Percentiles rank a stretch among this genome's conserved stretches.
Evolutionary conservation across 2,329 filamentous ascomycete species (phyloP).

Genomic region (Amphichorda felina): DNA sequence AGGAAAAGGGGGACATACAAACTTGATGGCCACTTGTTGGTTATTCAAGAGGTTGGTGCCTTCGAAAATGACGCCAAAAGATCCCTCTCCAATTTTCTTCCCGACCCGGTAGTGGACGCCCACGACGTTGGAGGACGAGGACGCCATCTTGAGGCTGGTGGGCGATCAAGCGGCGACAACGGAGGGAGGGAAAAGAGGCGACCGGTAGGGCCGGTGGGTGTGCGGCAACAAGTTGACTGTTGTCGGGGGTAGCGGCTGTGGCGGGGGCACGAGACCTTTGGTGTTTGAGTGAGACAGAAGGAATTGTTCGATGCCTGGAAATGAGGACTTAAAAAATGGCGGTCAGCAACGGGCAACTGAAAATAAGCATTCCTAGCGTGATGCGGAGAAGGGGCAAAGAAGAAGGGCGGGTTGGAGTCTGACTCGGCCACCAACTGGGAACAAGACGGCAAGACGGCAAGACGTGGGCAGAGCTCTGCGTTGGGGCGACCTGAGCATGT

Average conservation of each 20-base stretch:
- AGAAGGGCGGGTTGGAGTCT: background rate
- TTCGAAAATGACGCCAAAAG: constrained; percentile 97
- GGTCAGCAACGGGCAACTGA: background rate
- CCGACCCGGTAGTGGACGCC: constrained; percentile 97
- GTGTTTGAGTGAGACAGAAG: background rate
- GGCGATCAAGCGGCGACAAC: background rate
- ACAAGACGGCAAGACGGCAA: too few species aligned
- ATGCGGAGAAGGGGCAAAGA: background rate
- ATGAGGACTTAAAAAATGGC: background rate
- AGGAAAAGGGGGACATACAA: constrained; percentile 47
- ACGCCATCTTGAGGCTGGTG: constrained; percentile 50
- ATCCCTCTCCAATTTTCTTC: constrained; percentile 99
- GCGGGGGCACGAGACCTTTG: background rate
- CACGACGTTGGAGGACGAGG: constrained; percentile 90
- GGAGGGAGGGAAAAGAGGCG: too few species aligned
- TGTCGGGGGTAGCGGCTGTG: too few species aligned
- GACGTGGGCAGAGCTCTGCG: too few species aligned
- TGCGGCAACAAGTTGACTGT: background rate
- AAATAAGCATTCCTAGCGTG: background rate
- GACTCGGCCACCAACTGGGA: background rate
- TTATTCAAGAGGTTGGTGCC: constrained; percentile 98
- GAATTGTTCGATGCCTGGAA: background rate
- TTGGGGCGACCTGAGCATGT: background rate
- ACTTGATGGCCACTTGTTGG: constrained; percentile 99
- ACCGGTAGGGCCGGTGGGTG: too few species aligned